Evolutionary conservation across 306 rosid species (phyloP).

Genomic region (Purshia tridentata): DNA sequence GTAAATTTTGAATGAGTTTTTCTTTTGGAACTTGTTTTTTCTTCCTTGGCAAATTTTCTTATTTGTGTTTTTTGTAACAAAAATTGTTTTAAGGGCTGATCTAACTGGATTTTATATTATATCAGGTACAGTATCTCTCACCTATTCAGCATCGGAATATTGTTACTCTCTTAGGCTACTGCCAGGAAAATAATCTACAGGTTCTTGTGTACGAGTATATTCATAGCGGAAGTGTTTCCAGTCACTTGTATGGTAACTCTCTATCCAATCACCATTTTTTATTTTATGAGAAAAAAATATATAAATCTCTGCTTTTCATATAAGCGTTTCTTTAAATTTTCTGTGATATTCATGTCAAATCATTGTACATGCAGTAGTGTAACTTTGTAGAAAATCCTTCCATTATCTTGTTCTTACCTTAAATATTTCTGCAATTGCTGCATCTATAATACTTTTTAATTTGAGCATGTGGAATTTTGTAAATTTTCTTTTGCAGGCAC

Average conservation of each 20-base stretch:
- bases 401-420: constrained; percentile 14
- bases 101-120: constrained; percentile 35
- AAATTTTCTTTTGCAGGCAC: constrained; percentile 45
- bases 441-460: constrained; percentile 16
- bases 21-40: background rate
- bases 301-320: background rate
- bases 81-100: constrained; percentile 30
- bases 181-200: constrained; percentile 86
- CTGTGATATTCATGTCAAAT: constrained; percentile 10
- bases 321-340: background rate
- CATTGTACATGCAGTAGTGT: background rate
- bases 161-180: constrained; percentile 85
- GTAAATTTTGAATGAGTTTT: background rate
- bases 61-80: background rate
- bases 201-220: constrained; percentile 82
- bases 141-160: constrained; percentile 75
- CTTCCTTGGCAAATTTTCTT: background rate
- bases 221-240: constrained; percentile 88
- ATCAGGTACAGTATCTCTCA: constrained; percentile 81
- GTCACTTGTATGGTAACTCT: constrained; percentile 85
- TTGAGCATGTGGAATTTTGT: constrained; percentile 12
- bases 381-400: background rate
- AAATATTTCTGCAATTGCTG: background rate
- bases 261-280: constrained; percentile 27
- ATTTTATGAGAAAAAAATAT: background rate